Conservation (phyloP, 495 filamentous ascomycete genomes). For the Tuber aestivum region DNA sequence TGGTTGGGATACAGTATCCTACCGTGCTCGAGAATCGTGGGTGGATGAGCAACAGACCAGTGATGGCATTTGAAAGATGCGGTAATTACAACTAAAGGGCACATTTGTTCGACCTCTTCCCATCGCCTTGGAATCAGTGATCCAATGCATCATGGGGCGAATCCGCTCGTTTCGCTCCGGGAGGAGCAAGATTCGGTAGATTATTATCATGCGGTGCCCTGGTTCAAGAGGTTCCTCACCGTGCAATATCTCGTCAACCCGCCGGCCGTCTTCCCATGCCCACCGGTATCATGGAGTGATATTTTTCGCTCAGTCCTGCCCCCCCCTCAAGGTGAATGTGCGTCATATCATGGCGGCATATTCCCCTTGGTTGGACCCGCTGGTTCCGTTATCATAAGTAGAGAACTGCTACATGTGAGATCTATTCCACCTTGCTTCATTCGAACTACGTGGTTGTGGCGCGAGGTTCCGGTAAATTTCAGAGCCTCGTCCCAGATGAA, state of each 20-base stretch:
- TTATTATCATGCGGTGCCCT: neutral
- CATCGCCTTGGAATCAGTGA: neutral
- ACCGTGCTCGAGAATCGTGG: neutral
- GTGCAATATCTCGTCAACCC: neutral
- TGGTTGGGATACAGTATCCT: neutral
- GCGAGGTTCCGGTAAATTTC: neutral
- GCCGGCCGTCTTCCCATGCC: neutral
- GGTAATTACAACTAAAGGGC: neutral
- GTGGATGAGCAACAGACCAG: neutral
- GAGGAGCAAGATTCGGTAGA: neutral
- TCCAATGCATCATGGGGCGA: neutral
- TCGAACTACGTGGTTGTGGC: neutral
- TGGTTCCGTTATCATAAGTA: neutral
- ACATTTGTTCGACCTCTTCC: neutral
- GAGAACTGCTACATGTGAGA: neutral
- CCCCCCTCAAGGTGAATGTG: neutral
- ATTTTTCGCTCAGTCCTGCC: neutral
- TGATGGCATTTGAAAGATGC: neutral
- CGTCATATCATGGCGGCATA: neutral
- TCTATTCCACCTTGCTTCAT: neutral
- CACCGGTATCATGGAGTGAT: neutral
- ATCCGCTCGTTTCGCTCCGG: neutral
- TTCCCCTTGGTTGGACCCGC: neutral
- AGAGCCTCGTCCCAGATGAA: neutral
- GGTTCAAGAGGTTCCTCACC: neutral